Evolutionary conservation across 176 grass and related monocot species (phyloP), one percentile per base, ranked within the genome.

Genomic region (Oryza nivara): DNA sequence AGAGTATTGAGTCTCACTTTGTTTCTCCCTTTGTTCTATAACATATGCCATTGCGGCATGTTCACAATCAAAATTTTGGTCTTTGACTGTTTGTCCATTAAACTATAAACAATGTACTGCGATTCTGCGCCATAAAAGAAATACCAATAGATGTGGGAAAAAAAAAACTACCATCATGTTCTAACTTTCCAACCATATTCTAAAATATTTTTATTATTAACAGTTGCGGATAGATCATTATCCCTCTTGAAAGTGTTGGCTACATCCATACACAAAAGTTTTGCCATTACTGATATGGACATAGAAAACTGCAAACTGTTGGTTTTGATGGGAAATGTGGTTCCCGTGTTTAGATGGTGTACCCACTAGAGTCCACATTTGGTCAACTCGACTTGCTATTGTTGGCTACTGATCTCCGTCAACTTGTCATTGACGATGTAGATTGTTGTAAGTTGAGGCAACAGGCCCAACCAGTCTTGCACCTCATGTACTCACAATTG

Each of bases 201-300:
- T 73, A 73, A 48, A 52, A 34, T 56, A 34, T 20, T 75, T 51
- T 74, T 75, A 48, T 73, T 28, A 48, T 48, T 73, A 73, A 73
- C 13, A 4, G 47, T 20, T 30, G 19, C 2, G 34, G 16, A 54
- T 75, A 75, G 9, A 56, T 56, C 44, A 19, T 23, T 63, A 22
- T 22, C 20, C 20, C 0, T 4, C 34, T 58, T 38, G 35, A 44
- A 38, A 38, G 58, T 23, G 58, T 9, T 58, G 4, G 0, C 30
- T 67, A n/a, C 6, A 30, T 67, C 64, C 9, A 35, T 20, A 66
- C 4, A 68, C 20, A 48, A 13, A 13, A 9, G 36, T 80, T 68
- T 26, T 1, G 1, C n/a, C 30, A 14, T 35, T 80, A 49, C 65
- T 20, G 23, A 47, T 67, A 14, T 16, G 28, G 14, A 30, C 63